Conservation (phyloP, 768 basidiomycete genomes). For the Leccinum rimulosum region DNA sequence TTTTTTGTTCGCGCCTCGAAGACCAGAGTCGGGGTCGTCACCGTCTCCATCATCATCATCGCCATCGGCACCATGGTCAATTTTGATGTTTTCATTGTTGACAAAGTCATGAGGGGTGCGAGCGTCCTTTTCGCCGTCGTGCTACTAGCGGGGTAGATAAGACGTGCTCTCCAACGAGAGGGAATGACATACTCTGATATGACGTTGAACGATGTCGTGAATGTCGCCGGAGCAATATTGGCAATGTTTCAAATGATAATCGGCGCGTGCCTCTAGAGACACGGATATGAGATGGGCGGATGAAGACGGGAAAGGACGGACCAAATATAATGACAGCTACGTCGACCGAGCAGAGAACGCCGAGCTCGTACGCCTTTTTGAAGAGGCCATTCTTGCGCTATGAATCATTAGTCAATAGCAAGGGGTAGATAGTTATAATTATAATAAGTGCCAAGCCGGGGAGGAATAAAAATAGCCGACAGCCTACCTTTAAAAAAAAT, state of each 20-base stretch:
- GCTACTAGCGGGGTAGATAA: conserved; percentile 32
- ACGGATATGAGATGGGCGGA: neutral
- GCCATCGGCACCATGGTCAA: conserved; percentile 38
- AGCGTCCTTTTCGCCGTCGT: conserved; percentile 50
- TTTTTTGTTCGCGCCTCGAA: conserved; percentile 21
- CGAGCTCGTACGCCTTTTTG: conserved; percentile 89
- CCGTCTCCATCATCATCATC: conserved; percentile 37
- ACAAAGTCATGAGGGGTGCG: conserved; percentile 49
- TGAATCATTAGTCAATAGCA: conserved; percentile 19
- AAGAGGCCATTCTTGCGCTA: conserved; percentile 89
- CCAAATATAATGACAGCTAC: conserved; percentile 88
- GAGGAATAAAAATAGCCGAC: conserved; percentile 61
- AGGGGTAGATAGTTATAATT: conserved; percentile 16
- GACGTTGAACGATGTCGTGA: conserved; percentile 66
- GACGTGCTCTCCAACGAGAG: conserved; percentile 6
- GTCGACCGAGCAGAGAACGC: conserved; percentile 86
- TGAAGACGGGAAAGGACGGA: conserved; percentile 32
- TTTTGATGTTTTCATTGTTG: conserved; percentile 34
- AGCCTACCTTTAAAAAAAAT: conserved; percentile 82
- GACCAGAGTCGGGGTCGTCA: conserved; percentile 29
- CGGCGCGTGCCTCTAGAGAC: conserved; percentile 66
- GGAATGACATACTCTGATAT: conserved; percentile 44
- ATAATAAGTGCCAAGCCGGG: conserved; percentile 40
- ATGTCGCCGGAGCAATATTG: conserved; percentile 78
- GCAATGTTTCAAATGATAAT: conserved; percentile 78